Conservation (phyloP, 2,329 filamentous ascomycete genomes). For the Epichloe brachyelytri region DNA sequence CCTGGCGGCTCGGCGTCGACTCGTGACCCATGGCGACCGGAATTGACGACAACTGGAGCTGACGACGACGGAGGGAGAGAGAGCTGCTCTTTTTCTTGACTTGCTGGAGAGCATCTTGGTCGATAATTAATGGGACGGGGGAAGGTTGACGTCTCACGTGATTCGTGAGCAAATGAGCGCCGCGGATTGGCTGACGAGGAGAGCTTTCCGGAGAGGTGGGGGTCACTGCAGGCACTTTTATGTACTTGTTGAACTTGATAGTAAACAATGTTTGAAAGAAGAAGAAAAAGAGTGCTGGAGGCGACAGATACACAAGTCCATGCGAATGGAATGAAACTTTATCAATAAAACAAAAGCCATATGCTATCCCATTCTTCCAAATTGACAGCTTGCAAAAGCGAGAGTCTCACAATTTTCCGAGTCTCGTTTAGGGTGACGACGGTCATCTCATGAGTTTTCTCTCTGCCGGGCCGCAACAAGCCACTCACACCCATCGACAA, state of each 20-base stretch:
- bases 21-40: conserved; percentile 22
- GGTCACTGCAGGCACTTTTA: too few relatives aligned
- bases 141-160: conserved; percentile 18
- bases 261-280: not conserved
- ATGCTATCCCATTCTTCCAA: too few relatives aligned
- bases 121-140: not conserved
- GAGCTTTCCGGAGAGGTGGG: not conserved
- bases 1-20: conserved; percentile 15
- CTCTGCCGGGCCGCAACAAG: too few relatives aligned
- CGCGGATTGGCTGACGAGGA: conserved; percentile 17
- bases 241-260: too few relatives aligned
- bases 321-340: too few relatives aligned
- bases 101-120: not conserved
- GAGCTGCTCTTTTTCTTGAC: not conserved
- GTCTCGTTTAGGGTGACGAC: too few relatives aligned
- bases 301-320: too few relatives aligned
- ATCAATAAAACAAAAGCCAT: too few relatives aligned
- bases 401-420: too few relatives aligned
- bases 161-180: conserved; percentile 21
- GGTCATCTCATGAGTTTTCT: too few relatives aligned
- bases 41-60: conserved; percentile 2
- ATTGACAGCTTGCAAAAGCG: too few relatives aligned
- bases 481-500: too few relatives aligned
- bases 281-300: not conserved
- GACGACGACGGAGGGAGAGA: conserved; percentile 4